Base-by-base conservation (phyloP, 345 rosid species). In the Citrus sp. region DNA sequence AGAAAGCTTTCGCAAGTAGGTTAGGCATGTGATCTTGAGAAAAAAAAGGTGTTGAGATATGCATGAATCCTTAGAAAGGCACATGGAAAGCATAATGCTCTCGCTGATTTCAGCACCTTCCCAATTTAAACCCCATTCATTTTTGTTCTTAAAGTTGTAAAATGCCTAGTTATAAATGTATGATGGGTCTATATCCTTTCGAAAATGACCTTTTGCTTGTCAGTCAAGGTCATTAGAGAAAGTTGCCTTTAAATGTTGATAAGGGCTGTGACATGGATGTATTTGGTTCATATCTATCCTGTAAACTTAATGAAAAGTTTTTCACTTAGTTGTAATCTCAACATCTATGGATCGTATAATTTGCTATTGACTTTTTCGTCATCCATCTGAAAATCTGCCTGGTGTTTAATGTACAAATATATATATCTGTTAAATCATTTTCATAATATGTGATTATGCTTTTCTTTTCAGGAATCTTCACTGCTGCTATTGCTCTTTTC, bases 401-500 rank as follows among this genome's bases (percentile, higher is more conserved):
- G 35, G 1, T 51, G 61, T 59, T 21, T 2, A 32, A 54, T 5
- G 5, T 13, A 54, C 58, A 54, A 54, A 34, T 13, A 32, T 7
- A 32, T 32, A 28, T 28, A 54, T 10, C 7, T 14, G 28, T 9
- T 55, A 13, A 72, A 28, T 42, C 32, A 32, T 21, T 56, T 40
- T 28, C 54, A 54, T 72, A 30, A 73, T 56, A n/a, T 10, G 32
- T 21, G 32, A 1, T 61, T 24, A 42, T 67, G 2, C 55, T 72
- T 63, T 21, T 0, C 30, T 80, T 76, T 60, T 73, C 94, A 95
- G 99, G 99, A 35, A 79, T 93, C 78, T 86, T 91, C 83, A 95
- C 99, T 2, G 98, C 99, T 2, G 87, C 84, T 22, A 85, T 95
- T 67, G 92, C 99, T 0, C 90, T 93, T 63, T 92, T 95, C 85